Conservation (phyloP, 441 rosid genomes). For the Populus hybrid region DNA sequence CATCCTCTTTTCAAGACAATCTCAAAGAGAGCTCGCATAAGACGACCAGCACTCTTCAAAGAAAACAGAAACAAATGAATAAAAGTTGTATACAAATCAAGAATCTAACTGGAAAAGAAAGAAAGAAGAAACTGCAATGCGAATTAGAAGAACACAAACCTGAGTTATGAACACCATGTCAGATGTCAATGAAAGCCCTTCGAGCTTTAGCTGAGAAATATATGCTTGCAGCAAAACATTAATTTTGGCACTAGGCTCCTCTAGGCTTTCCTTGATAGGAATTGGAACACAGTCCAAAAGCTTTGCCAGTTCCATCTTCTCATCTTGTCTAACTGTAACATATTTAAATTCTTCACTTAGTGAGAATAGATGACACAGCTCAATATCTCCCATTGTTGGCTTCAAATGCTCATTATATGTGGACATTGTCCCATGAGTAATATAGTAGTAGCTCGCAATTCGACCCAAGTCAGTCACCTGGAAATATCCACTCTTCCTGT, state of each 20-base stretch:
- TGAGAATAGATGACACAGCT: conserved; percentile 78
- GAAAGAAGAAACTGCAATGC: conserved; percentile 3
- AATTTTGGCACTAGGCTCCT: too few relatives aligned
- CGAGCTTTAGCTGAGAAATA: too few relatives aligned
- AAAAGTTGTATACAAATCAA: conserved; percentile 5
- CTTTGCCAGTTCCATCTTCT: too few relatives aligned
- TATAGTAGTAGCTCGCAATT: conserved; percentile 92
- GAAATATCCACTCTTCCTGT: conserved; percentile 87
- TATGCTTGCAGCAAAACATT: too few relatives aligned
- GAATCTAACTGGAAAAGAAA: conserved; percentile 1
- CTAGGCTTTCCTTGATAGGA: too few relatives aligned
- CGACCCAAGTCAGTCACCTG: conserved; percentile 97
- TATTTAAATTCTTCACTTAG: too few relatives aligned
- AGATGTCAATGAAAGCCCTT: too few relatives aligned
- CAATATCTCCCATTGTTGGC: conserved; percentile 96
- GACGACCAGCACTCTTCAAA: conserved; percentile 84
- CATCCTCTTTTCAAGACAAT: conserved; percentile 91
- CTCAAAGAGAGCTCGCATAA: conserved; percentile 87
- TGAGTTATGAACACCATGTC: too few relatives aligned
- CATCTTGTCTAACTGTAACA: too few relatives aligned
- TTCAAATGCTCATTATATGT: conserved; percentile 90
- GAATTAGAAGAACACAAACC: conserved; percentile 39
- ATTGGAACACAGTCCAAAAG: too few relatives aligned
- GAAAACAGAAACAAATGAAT: conserved; percentile 11
- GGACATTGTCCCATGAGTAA: conserved; percentile 88